A percentile compares a stretch with the other conserved stretches of the same genome.
phyloP scores from a whole-genome alignment of 2,329 filamentous ascomycete species.

The Exophiala sp. region DNA sequence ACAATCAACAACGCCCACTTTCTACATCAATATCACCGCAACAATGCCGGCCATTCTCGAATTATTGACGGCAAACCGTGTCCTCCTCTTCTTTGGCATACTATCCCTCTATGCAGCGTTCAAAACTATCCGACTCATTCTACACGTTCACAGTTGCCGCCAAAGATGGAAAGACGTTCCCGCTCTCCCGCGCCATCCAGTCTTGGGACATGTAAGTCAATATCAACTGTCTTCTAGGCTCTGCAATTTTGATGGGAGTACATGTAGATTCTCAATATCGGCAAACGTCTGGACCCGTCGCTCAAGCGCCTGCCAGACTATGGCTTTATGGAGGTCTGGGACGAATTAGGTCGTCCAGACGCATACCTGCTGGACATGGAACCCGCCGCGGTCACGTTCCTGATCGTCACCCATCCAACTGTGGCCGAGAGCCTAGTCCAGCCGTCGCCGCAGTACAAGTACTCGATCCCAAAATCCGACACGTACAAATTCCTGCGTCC shows the following conservation, averaged over 20 bases:
- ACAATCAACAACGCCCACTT: no score
- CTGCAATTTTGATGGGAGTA: no score
- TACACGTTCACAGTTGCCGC: not conserved
- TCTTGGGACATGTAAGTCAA: slow-evolving; percentile 17
- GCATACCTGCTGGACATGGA: slow-evolving; percentile 39
- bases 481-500: slow-evolving; percentile 30
- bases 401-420: slow-evolving; percentile 38
- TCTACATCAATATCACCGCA: no score
- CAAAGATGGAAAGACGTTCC: slow-evolving; percentile 17
- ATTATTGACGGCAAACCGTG: not conserved
- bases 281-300: slow-evolving; percentile 16
- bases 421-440: slow-evolving; percentile 41
- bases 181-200: slow-evolving; percentile 16
- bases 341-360: slow-evolving; percentile 18
- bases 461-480: slow-evolving; percentile 31
- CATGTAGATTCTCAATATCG: slow-evolving; percentile 11
- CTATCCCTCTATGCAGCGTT: not conserved
- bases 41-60: no score
- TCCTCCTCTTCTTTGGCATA: not conserved
- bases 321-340: slow-evolving; percentile 23
- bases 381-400: slow-evolving; percentile 37
- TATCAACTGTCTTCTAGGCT: no score
- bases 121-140: not conserved
- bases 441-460: slow-evolving; percentile 36
- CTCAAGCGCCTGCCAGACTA: slow-evolving; percentile 22